Evolutionary conservation across 257 asterid genomes (phyloP), one percentile per base, ranked within the genome.

Genomic region (Nicotiana obtusifolia): DNA sequence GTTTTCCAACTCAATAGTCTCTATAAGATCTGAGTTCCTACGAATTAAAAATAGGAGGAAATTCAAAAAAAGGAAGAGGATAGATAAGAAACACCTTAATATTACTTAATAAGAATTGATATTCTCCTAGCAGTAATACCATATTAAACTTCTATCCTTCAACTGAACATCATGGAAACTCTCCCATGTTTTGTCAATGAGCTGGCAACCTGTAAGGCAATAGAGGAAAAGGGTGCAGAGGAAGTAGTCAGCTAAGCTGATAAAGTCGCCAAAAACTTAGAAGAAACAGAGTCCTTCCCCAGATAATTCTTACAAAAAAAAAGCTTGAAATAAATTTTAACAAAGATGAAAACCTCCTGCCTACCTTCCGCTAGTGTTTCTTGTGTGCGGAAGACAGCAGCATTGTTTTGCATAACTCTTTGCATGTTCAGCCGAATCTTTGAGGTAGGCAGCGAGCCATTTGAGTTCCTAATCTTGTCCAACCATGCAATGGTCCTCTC

Each of bases 361-460:
- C 64, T 86, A 93, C 99, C 99, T 94, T 96, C 99, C 88, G 90
- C 98, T 81, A 96, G 86, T 30, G 99, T 96, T 44, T 96, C 99
- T 82, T 96, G 98, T 30, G 98, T 96, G 66, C 98, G 94, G 84
- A 96, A 96, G 57, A 96, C 99, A 82, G 99, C 99, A 78, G 98
- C 98, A 91, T 96, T 96, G 85, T 83, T 96, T 88, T 96, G 99
- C 99, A 96, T 94, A 64, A 93, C 76, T 67, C 98, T 90, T 83
- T 96, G 99, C 99, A 94, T 94, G 83, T 96, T 91, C 90, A 96
- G 83, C 77, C 99, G 90, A 79, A 96, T 92, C 35, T 93, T 88
- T 68, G 98, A 94, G 78, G 99, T 96, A 66, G 98, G 97, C 85
- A 89, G 85, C 76, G 97, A 91, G 80, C 99, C 99, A 82, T 92